Evolutionary conservation across 768 basidiomycete species (phyloP), one percentile per base, ranked within the genome.

Genomic region (Kwoniella botswanensis): DNA sequence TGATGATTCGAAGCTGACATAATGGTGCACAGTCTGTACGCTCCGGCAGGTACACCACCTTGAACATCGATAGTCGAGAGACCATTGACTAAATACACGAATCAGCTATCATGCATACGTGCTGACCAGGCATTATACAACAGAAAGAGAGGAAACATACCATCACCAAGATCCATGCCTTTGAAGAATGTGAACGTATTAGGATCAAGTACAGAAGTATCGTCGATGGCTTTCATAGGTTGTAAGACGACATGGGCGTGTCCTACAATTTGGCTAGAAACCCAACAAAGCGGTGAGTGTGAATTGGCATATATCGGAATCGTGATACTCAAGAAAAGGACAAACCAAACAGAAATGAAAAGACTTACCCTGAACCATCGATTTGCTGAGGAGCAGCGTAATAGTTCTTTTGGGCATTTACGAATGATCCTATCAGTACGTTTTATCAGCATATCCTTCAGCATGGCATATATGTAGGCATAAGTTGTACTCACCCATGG

Each of bases 111-210:
- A 70, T 64, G 35, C 26, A 24, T 6, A 15, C 41, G 18, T 9
- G 29, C 11, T 13, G 52, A 24, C 7, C 41, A 21, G 35, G 41
- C 55, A 2, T 22, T 18, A 35, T 13, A 29, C 15, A 10, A 12
- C 3, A 13, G 26, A 21, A 29, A 10, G 7, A 13, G 22, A 24
- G 15, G 13, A 26, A 43, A 72, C 74, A 65, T 7, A 76, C 74
- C 71, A 57, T 70, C 72, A 11, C 56, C 59, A 4, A 67, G 52
- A 63, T 75, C 69, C 43, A 78, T 65, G 58, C 78, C 84, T 78
- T 85, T 86, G 88, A 90, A 90, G 82, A 90, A 89, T 1, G 85
- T 85, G 73, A 90, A 90, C 54, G 83, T 83, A 58, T 83, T 85
- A 21, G 88, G 87, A 79, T 90, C 83, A 21, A 85, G 86, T 7